Evolutionary conservation across 352 stramenopile genomes (phyloP).

Genomic region (Peronosclerospora sorghi): DNA sequence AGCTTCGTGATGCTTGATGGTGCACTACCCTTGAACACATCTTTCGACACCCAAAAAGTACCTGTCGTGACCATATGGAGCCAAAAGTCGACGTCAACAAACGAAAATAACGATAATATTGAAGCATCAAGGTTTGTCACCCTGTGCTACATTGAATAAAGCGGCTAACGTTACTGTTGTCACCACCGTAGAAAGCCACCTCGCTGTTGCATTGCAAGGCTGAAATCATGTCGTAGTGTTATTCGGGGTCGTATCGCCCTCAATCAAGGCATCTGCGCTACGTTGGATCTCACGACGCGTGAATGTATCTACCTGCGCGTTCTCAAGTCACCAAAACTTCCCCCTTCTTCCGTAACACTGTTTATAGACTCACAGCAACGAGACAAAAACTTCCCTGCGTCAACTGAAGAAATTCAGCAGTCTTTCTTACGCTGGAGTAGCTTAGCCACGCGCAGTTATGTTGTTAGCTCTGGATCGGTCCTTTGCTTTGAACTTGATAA

Average conservation of each 20-base stretch:
- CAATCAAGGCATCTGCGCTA: constrained; percentile 43
- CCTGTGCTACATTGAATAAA: constrained; percentile 14
- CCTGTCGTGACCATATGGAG: constrained; percentile 33
- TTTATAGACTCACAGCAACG: no score
- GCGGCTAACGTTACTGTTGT: constrained; percentile 9
- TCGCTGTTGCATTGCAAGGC: no score
- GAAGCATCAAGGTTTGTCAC: constrained; percentile 11
- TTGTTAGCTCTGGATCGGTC: neutral
- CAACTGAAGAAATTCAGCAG: no score
- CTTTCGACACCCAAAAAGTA: constrained; percentile 22
- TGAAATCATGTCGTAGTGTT: no score
- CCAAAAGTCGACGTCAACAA: constrained; percentile 4
- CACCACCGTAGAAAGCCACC: no score
- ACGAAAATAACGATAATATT: constrained; percentile 5
- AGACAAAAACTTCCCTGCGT: no score
- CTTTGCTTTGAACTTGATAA: no score
- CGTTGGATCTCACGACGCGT: no score
- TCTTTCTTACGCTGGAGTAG: no score
- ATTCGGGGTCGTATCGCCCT: constrained; percentile 15
- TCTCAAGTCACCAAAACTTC: constrained; percentile 33
- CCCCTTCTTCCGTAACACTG: constrained; percentile 17
- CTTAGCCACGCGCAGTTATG: no score
- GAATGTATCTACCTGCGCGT: no score
- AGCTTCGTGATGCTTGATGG: constrained; percentile 51
- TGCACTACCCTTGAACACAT: constrained; percentile 20